A percentile compares a stretch with the other conserved stretches of the same genome.
Evolutionary conservation across 1,284 basidiomycete genomes (phyloP).

Genomic region (Leccinum pachyderme): DNA sequence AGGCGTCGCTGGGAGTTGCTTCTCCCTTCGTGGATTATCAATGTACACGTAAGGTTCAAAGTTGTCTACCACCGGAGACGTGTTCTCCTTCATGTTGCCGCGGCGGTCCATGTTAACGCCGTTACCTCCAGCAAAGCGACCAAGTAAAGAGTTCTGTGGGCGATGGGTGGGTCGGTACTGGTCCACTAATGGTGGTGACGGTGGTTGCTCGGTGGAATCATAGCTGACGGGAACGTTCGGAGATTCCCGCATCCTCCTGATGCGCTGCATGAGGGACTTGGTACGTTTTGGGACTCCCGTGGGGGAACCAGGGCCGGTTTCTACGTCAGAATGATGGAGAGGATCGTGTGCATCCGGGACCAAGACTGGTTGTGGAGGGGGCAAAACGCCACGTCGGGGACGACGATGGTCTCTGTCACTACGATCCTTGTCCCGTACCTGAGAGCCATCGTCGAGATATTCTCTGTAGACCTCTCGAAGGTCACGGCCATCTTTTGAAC

Average conservation of each 20-base stretch:
- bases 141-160: conserved; percentile 68
- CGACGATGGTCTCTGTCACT: conserved; percentile 31
- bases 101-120: conserved; percentile 27
- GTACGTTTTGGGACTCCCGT: conserved; percentile 59
- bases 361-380: conserved; percentile 80
- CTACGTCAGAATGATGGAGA: conserved; percentile 35
- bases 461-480: conserved; percentile 44
- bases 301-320: conserved; percentile 39
- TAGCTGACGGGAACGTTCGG: conserved; percentile 74
- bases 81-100: conserved; percentile 29
- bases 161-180: conserved; percentile 59
- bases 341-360: conserved; percentile 54
- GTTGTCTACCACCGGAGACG: conserved; percentile 41
- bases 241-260: conserved; percentile 78
- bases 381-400: conserved; percentile 50
- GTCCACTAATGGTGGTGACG: conserved; percentile 49
- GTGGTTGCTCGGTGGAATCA: conserved; percentile 43
- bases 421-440: conserved; percentile 32
- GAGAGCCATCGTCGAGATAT: conserved; percentile 41
- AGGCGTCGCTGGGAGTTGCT: conserved; percentile 64
- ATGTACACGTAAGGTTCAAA: conserved; percentile 64
- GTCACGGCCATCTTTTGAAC: conserved; percentile 45
- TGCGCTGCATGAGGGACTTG: conserved; percentile 80
- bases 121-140: conserved; percentile 54
- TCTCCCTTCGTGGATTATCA: conserved; percentile 52